Conservation (phyloP, 495 filamentous ascomycete species). For the Filosporella fistucella region DNA sequence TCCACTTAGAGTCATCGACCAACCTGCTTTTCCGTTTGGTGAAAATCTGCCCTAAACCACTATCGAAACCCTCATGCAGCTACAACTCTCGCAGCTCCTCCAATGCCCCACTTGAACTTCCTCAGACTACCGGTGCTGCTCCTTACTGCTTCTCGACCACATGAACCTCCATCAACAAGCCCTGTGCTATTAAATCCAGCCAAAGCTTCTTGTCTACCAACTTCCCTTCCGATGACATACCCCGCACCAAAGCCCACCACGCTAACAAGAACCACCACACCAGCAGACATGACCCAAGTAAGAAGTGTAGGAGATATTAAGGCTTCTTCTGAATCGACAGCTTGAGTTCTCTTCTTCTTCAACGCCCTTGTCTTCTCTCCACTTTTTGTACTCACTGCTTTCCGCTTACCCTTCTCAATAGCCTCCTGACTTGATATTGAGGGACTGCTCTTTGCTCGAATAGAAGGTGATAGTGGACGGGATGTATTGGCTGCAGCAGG, state of each 20-base stretch:
- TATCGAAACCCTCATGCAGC: slow-evolving; percentile 21
- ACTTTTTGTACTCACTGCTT: slow-evolving; percentile 40
- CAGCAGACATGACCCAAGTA: slow-evolving; percentile 89
- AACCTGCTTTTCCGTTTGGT: no score
- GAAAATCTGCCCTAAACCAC: no score
- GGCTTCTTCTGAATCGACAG: slow-evolving; percentile 25
- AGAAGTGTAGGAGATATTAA: slow-evolving; percentile 68
- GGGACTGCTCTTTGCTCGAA: slow-evolving; percentile 24
- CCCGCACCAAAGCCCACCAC: slow-evolving; percentile 93
- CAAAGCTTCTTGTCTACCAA: slow-evolving; percentile 20
- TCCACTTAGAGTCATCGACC: no score
- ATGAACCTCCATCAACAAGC: slow-evolving; percentile 5
- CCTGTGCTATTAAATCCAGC: slow-evolving; percentile 17
- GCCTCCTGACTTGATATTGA: slow-evolving; percentile 26
- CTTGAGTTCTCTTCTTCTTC: slow-evolving; percentile 49
- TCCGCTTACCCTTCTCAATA: slow-evolving; percentile 42
- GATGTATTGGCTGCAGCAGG: slow-evolving; percentile 21
- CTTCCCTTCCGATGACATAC: slow-evolving; percentile 66
- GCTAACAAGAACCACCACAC: slow-evolving; percentile 85
- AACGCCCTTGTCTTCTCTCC: slow-evolving; percentile 24
- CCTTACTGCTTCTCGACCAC: slow-evolving; percentile 16
- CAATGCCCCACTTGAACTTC: slow-evolving; percentile 21
- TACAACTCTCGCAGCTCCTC: slow-evolving; percentile 10
- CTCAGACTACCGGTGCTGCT: slow-evolving; percentile 14
- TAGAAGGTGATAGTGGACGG: slow-evolving; percentile 22